These are phyloP conservation scores for Neurospora hispaniola DNA, from an alignment of 495 filamentous ascomycete species.

Conservation along the genomic window DNA sequence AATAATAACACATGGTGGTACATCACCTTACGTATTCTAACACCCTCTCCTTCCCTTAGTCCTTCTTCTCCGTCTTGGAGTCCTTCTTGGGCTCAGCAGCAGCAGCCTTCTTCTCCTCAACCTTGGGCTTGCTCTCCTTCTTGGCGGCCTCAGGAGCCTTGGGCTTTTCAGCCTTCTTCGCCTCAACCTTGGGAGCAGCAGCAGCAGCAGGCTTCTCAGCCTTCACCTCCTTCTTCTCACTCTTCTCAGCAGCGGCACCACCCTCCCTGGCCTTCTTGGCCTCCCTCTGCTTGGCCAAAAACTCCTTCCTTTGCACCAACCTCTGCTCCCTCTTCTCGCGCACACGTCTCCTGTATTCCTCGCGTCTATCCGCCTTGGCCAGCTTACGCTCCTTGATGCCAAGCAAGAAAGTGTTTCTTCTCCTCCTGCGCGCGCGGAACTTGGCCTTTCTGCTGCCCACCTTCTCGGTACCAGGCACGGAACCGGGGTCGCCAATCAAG, in stretches of 20 bases:
- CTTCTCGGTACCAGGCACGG: slow-evolving; percentile 20
- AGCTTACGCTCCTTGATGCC: slow-evolving; percentile 16
- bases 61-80: neutral
- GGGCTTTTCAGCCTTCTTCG: neutral
- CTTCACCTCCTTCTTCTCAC: neutral
- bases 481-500: slow-evolving; percentile 23
- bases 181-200: neutral
- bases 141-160: neutral
- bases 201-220: neutral
- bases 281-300: neutral
- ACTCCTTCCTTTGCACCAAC: slow-evolving; percentile 4
- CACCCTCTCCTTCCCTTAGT: neutral
- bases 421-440: slow-evolving; percentile 20
- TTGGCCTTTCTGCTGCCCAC: slow-evolving; percentile 16
- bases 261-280: slow-evolving; percentile 4
- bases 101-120: neutral
- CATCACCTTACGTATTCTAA: neutral
- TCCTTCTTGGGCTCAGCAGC: no score
- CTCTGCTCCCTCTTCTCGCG: slow-evolving; percentile 10
- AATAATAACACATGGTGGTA: slow-evolving; percentile 1
- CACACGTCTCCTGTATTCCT: slow-evolving; percentile 11
- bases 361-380: slow-evolving; percentile 14
- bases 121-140: neutral
- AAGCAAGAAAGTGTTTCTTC: slow-evolving; percentile 6
- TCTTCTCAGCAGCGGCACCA: slow-evolving; percentile 3